Base-by-base conservation (phyloP, 768 basidiomycete species). In the Imleria badia region DNA sequence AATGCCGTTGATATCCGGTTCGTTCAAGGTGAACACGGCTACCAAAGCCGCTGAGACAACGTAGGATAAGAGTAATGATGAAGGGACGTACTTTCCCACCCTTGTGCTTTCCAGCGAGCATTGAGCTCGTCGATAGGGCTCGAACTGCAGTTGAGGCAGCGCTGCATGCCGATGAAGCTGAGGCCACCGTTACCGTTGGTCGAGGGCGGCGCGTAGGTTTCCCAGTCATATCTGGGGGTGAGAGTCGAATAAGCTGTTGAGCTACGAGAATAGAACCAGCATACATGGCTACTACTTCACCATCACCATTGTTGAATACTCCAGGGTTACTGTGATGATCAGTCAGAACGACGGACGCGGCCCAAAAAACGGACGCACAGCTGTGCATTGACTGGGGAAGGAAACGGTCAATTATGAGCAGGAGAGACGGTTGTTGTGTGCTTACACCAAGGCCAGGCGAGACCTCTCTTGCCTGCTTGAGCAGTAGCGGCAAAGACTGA, bases 151-250 rank as follows among this genome's bases (percentile, higher is more conserved):
- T 75, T 72, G 6, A 62, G 45, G 51, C 72, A 75, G 10, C 69
- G 72, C 49, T 75, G 75, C 73, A 67, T 76, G 12, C 73, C 73
- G 6, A 75, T 72, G 58, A 76, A 75, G 6, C 62, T 65, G 12
- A 75, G 69, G 9, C 75, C 73, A 3, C 73, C 73, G 6, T 58
- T 60, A 1, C 73, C 74, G 40, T 73, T 73, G 13, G 65, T 66
- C 31, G 73, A 74, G 6, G 67, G 60, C 6, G 73, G 73, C 10
- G 55, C 34, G 38, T 65, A 70, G 15, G 74, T 75, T 51, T 75
- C 73, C 35, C 66, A 75, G 54, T 75, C 73, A 48, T 76, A 75
- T 42, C 73, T 75, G 38, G 10, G 10, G 41, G 23, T 3, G 29
- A 43, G 36, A 2, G n/a, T 46, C 2, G 11, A 14, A 35, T 43